These are phyloP conservation scores for Ehretia macrophylla DNA, from an alignment of 257 asterid genomes.

Conservation along the genomic window DNA sequence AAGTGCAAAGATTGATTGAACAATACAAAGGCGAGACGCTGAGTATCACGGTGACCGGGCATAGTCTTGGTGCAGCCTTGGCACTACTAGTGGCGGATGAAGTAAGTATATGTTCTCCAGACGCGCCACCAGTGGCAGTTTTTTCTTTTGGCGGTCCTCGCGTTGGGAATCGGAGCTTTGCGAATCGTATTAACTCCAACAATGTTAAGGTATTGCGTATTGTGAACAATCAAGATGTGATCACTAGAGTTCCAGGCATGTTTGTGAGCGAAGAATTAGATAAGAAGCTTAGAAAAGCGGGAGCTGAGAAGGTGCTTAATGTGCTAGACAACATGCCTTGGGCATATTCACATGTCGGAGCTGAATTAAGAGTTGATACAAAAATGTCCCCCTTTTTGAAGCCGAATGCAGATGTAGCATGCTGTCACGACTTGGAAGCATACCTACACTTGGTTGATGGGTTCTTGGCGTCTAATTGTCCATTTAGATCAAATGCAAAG, in stretches of 20 bases:
- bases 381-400: conserved; percentile 74
- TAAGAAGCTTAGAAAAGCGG: conserved; percentile 40
- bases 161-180: conserved; percentile 72
- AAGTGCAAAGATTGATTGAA: conserved; percentile 48
- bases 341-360: conserved; percentile 86
- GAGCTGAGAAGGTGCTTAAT: conserved; percentile 29
- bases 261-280: conserved; percentile 72
- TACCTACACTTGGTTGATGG: conserved; percentile 89
- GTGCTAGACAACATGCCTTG: conserved; percentile 73
- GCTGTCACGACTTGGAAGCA: conserved; percentile 95
- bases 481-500: conserved; percentile 83
- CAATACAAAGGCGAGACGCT: conserved; percentile 75
- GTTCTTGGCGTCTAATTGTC: conserved; percentile 67
- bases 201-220: conserved; percentile 62
- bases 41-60: conserved; percentile 84
- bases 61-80: conserved; percentile 86
- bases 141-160: conserved; percentile 90
- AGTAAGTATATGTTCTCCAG: conserved; percentile 43
- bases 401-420: conserved; percentile 75
- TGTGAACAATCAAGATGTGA: conserved; percentile 70
- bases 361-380: conserved; percentile 62
- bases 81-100: conserved; percentile 68
- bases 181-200: conserved; percentile 33
- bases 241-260: conserved; percentile 87
- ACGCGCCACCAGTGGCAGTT: conserved; percentile 64